Conservation (phyloP, 371 early-diverging fungal genomes). For the Actinomortierella ambigua region DNA sequence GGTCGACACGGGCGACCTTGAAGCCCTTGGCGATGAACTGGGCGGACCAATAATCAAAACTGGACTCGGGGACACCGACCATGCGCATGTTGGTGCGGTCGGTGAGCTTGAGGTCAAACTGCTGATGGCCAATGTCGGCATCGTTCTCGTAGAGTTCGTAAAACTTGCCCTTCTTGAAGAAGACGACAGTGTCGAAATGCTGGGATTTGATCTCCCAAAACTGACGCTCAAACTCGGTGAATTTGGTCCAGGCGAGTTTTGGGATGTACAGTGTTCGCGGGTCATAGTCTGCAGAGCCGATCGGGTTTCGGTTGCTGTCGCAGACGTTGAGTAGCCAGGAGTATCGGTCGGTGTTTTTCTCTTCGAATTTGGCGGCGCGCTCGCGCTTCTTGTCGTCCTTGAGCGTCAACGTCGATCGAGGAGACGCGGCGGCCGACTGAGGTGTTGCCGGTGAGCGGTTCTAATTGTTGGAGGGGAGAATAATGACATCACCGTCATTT, state of each 20-base stretch:
- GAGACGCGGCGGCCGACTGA: neutral
- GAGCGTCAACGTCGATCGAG: slow-evolving; percentile 18
- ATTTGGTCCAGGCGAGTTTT: slow-evolving; percentile 71
- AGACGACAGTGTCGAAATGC: slow-evolving; percentile 97
- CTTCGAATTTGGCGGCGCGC: slow-evolving; percentile 70
- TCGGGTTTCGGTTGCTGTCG: slow-evolving; percentile 77
- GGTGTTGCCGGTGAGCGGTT: slow-evolving; percentile 7
- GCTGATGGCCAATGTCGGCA: slow-evolving; percentile 96
- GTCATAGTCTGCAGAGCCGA: slow-evolving; percentile 89
- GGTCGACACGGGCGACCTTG: slow-evolving; percentile 98
- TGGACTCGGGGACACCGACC: slow-evolving; percentile 98
- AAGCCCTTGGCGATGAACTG: slow-evolving; percentile 96
- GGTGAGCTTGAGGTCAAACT: slow-evolving; percentile 97
- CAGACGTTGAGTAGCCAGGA: slow-evolving; percentile 82
- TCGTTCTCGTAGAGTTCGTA: slow-evolving; percentile 99
- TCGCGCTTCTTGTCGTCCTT: slow-evolving; percentile 48
- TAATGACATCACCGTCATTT: slow-evolving; percentile 5
- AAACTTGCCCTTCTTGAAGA: slow-evolving; percentile 99
- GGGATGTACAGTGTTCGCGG: slow-evolving; percentile 94
- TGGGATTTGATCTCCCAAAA: slow-evolving; percentile 99
- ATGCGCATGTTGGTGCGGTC: slow-evolving; percentile 99
- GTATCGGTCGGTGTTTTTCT: slow-evolving; percentile 87
- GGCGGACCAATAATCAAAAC: slow-evolving; percentile 96
- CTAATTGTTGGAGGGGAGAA: slow-evolving; percentile 2
- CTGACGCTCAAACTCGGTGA: slow-evolving; percentile 99